These are phyloP conservation scores for Kuraishia piskuri DNA, from an alignment of 805 yeast genomes.

Conservation along the genomic window DNA sequence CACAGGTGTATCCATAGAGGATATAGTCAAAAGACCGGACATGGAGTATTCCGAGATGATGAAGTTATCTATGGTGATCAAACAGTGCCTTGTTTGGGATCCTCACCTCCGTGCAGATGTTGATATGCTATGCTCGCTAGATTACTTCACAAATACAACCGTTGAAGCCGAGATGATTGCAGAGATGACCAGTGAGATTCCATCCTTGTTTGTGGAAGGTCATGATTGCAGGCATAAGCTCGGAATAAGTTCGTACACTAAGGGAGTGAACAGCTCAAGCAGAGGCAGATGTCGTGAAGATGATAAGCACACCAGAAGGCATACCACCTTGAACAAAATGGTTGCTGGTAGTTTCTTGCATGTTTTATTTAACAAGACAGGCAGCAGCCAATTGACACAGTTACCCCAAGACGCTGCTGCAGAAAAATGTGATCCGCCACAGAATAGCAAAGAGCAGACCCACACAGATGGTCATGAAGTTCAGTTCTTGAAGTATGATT, in stretches of 20 bases:
- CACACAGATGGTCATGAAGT: too few species aligned
- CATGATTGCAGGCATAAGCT: neutral
- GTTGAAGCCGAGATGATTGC: neutral
- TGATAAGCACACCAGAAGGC: neutral
- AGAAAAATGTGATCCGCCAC: neutral
- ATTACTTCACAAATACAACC: neutral
- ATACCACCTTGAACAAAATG: neutral
- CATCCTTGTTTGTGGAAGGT: neutral
- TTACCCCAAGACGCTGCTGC: neutral
- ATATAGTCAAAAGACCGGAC: slow-evolving; percentile 36
- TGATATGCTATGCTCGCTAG: neutral
- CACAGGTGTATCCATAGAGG: slow-evolving; percentile 39
- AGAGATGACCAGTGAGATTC: neutral
- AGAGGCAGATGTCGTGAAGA: neutral
- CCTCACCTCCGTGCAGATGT: slow-evolving; percentile 46
- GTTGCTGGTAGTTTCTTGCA: neutral
- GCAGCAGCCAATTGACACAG: neutral
- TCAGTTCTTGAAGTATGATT: too few species aligned
- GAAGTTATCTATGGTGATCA: slow-evolving; percentile 33
- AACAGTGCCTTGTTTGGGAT: slow-evolving; percentile 65
- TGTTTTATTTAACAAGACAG: neutral
- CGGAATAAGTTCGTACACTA: neutral
- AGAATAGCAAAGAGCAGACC: neutral
- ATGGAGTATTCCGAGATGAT: slow-evolving; percentile 23
- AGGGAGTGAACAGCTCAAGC: neutral